These are phyloP conservation scores for Aspergillus piperis DNA, from an alignment of 2,329 filamentous ascomycete species.

Conservation along the genomic window DNA sequence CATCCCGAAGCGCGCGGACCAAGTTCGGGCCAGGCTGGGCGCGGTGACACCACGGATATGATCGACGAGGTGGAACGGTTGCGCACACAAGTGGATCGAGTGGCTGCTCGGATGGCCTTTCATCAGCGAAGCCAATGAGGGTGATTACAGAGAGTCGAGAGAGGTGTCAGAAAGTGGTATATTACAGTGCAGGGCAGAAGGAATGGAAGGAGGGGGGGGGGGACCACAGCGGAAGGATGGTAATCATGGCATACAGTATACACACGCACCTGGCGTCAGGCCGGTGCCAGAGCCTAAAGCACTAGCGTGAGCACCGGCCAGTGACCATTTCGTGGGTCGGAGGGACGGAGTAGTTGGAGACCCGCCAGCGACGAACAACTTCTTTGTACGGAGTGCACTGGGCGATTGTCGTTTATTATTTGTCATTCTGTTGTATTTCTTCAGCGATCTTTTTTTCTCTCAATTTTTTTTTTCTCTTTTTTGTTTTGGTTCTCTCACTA, in stretches of 20 bases:
- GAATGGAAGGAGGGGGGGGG: neutral
- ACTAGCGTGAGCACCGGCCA: conserved; percentile 19
- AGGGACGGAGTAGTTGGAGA: neutral
- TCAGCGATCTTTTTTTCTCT: neutral
- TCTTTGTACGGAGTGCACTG: neutral
- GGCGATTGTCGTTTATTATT: neutral
- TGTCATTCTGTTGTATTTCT: neutral
- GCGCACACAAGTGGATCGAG: conserved; percentile 38
- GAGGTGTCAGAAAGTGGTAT: conserved; percentile 2
- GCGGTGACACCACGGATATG: conserved; percentile 33
- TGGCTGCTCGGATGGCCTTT: conserved; percentile 30
- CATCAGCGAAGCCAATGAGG: conserved; percentile 23
- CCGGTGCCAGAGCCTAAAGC: conserved; percentile 13
- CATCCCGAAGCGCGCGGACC: conserved; percentile 28
- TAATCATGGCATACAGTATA: neutral
- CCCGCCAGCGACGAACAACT: neutral
- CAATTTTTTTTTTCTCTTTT: neutral
- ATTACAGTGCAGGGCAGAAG: conserved; percentile 1
- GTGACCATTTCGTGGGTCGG: conserved; percentile 9
- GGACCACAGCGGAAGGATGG: conserved; percentile 3
- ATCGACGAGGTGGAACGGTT: conserved; percentile 39
- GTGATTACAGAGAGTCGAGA: neutral
- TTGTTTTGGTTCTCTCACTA: neutral
- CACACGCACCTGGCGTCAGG: conserved; percentile 19
- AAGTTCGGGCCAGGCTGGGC: conserved; percentile 22